Evolutionary conservation across 169 alveolate species (phyloP).

Genomic region (Perkinsus marinus): DNA sequence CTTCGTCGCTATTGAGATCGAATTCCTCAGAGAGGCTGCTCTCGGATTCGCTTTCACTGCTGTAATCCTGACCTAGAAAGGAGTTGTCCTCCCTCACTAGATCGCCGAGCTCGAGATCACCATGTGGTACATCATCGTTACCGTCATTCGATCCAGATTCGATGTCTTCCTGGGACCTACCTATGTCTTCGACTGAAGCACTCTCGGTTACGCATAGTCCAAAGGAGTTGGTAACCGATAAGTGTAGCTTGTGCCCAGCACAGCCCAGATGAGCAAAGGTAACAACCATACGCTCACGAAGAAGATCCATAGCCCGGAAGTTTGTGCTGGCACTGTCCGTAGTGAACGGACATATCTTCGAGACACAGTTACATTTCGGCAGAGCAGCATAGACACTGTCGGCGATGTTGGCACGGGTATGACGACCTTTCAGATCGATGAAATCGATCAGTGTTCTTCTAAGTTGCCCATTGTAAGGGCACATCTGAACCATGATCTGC

Average conservation of each 20-base stretch:
- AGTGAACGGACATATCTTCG: neutral
- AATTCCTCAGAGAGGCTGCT: neutral
- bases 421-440: neutral
- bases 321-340: neutral
- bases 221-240: neutral
- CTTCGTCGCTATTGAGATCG: neutral
- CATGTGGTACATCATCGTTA: neutral
- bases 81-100: neutral
- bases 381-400: neutral
- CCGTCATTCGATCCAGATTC: neutral
- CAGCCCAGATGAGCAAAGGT: neutral
- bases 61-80: neutral
- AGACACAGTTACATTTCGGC: neutral
- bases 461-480: neutral
- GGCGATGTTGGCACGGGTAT: neutral
- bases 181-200: neutral
- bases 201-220: neutral
- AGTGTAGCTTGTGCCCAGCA: neutral
- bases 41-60: too few species aligned
- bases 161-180: neutral
- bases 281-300: neutral
- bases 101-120: neutral
- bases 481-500: too few species aligned
- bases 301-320: neutral
- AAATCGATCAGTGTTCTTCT: neutral